Base-by-base conservation (phyloP, 768 basidiomycete genomes). In the Mycena filopes region DNA sequence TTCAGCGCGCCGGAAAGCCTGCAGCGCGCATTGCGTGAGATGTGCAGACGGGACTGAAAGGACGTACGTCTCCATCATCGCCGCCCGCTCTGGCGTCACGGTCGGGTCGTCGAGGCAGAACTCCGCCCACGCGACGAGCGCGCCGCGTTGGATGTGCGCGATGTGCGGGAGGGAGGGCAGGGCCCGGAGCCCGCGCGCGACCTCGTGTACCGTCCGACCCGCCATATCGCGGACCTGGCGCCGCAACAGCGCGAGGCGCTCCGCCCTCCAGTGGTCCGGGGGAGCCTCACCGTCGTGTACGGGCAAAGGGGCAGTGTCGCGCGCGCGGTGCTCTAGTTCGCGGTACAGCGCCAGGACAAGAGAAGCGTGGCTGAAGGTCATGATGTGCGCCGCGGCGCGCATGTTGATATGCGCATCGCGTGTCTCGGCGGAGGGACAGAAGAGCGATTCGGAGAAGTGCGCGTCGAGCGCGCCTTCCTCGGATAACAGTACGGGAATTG, bases 91-190 rank as follows among this genome's bases (percentile, higher is more conserved):
- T 4, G 47, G 45, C 20, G 21, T 11, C 18, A 26, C 61, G 38
- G 55, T 55, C 23, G 55, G 55, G 29, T 57, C 63, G 5, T 51
- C 63, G 28, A 57, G 47, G 40, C 46, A 56, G 26, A 63, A 63
- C 42, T 63, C 20, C 41, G 55, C 62, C 38, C 40, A 63, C 4
- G 31, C 41, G 21, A 49, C 6, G 9, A 63, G 26, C 26, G 5
- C 47, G n/a, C 15, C 29, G 38, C 47, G 42, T 16, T 55, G 23
- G 12, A 41, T 1, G 15, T 55, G 61, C 46, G 54, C 26, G 54
- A 55, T 20, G 16, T 63, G 53, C 45, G 54, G 54, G 1, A 48
- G 40, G 41, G 36, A 63, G 4, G 61, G 47, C 21, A 49, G 25
- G 38, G 15, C 36, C 15, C 36, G 36, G 26, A 63, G 40, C 18